Base-by-base conservation (phyloP, 768 basidiomycete genomes). In the Chlorophyllum brunneum region DNA sequence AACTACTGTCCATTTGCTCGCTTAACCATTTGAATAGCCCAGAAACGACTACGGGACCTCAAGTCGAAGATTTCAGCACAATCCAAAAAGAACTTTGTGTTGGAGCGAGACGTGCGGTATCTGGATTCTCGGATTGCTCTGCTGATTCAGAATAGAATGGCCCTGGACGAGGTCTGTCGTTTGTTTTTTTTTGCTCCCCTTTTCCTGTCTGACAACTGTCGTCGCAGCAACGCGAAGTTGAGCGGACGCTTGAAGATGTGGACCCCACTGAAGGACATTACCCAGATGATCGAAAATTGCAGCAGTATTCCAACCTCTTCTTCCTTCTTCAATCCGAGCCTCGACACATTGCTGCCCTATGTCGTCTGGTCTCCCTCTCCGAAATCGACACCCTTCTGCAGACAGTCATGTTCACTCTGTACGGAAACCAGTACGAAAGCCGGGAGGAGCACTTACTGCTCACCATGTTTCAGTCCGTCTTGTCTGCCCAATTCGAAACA, bases 361-460 rank as follows among this genome's bases (percentile, higher is more conserved):
- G 97, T 63, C 88, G 97, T 15, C 88, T 99, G 54, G 97, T 99
- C 70, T 92, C 88, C 58, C 72, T 99, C 33, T 84, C 90, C 41
- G 97, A 99, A 74, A 98, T 99, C 64, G 97, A 99, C 69, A 98
- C 97, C 40, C 87, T 99, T 54, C 83, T 99, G 23, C 97, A 99
- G 68, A 99, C 97, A 2, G 97, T 99, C 69, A 99, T 99, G 97
- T 99, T 99, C 73, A 98, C 97, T 15, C 82, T 99, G 24, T 99
- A 98, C 67, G 97, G 97, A 57, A 95, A 99, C 76, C 95, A 98
- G 74, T 95, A 98, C 73, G 94, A 98, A 74, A 92, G 90, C 65
- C 78, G 95, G 61, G 97, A 99, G 72, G 97, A 99, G 72, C 97
- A 99, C 69, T 73, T 99, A 36, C 85, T 99, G 58, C 79, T 99